A percentile compares a stretch with the other conserved stretches of the same genome.
These are phyloP conservation scores for Astragalus glycyphyllos DNA, from an alignment of 306 rosid species.

Conservation along the genomic window DNA sequence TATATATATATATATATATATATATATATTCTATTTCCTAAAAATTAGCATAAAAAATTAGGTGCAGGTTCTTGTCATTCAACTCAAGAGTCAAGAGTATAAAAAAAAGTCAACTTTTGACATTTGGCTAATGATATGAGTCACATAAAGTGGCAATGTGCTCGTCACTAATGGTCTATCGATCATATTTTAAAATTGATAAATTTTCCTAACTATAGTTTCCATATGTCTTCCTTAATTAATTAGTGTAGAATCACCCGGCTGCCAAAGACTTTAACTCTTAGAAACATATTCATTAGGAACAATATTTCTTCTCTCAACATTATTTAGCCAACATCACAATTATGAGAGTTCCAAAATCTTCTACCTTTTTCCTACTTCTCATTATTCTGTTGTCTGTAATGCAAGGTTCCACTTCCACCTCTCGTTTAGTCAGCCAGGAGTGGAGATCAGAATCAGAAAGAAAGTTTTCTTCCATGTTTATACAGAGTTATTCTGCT, in stretches of 20 bases:
- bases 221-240: background rate
- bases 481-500: conserved; percentile 44
- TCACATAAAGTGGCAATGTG: conserved; percentile 35
- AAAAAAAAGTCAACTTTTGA: conserved; percentile 55
- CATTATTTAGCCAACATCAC: conserved; percentile 14
- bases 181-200: conserved; percentile 10
- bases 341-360: conserved; percentile 53
- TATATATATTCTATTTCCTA: too few relatives aligned
- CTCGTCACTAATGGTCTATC: conserved; percentile 28
- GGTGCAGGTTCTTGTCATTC: too few relatives aligned
- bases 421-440: conserved; percentile 37
- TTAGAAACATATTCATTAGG: background rate
- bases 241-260: conserved; percentile 12
- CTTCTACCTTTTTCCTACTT: conserved; percentile 42
- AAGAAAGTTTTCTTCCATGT: conserved; percentile 51
- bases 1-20: too few relatives aligned
- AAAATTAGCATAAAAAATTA: too few relatives aligned
- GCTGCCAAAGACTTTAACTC: conserved; percentile 21
- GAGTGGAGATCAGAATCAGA: conserved; percentile 35
- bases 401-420: conserved; percentile 46
- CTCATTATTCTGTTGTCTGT: conserved; percentile 42
- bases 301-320: background rate
- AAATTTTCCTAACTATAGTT: too few relatives aligned
- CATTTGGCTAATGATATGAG: conserved; percentile 37
- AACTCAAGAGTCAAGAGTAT: too few relatives aligned